Evolutionary conservation across 2,329 filamentous ascomycete genomes (phyloP).

Genomic region (Diaporthe ilicicola): DNA sequence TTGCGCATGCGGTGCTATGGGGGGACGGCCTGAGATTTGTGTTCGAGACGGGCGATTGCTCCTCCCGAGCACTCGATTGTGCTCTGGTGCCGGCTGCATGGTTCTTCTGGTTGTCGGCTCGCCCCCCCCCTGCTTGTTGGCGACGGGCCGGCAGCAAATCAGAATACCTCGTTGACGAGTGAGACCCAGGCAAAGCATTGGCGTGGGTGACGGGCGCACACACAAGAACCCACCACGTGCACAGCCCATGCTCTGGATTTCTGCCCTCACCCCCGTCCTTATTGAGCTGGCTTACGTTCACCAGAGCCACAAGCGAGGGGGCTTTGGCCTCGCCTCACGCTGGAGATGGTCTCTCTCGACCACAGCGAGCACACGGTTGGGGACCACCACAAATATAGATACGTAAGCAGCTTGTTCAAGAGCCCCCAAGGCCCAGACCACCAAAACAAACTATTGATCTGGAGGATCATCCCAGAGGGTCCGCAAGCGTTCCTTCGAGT

Average conservation of each 20-base stretch:
- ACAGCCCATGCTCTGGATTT: background rate
- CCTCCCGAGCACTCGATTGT: slow-evolving; percentile 14
- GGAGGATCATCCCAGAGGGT: background rate
- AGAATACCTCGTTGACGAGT: slow-evolving; percentile 11
- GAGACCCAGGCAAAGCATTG: background rate
- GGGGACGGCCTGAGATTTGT: slow-evolving; percentile 17
- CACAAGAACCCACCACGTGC: background rate
- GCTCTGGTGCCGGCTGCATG: background rate
- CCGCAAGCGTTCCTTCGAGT: slow-evolving; percentile 13
- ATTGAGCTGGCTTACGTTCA: too few species aligned
- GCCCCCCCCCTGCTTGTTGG: background rate
- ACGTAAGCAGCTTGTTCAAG: background rate
- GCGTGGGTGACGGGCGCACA: background rate
- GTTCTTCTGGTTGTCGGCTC: background rate
- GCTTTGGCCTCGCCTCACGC: background rate
- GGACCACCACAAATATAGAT: background rate
- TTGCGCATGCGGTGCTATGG: slow-evolving; percentile 20
- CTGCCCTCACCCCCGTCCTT: background rate
- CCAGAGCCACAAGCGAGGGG: background rate
- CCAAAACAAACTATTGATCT: background rate
- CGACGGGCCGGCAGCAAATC: background rate
- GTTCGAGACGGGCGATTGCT: background rate
- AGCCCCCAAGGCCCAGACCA: background rate
- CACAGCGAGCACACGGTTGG: background rate
- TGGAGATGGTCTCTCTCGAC: too few species aligned